Conservation (phyloP, 1,284 basidiomycete species). For the Sporisorium graminicola region DNA sequence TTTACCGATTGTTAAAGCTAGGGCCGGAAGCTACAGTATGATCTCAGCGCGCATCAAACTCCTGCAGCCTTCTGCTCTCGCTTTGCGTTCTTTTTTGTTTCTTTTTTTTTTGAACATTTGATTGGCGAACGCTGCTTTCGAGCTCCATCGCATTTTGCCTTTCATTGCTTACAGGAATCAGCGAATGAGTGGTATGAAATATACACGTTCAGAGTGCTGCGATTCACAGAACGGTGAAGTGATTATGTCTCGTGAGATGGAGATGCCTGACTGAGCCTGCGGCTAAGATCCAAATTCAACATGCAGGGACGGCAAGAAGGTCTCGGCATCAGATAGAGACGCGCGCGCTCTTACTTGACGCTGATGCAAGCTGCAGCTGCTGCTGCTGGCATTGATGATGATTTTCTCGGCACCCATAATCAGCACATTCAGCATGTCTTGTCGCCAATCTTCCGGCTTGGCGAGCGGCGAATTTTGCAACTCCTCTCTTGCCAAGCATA, state of each 20-base stretch:
- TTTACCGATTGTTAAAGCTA: not conserved
- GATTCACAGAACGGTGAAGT: not conserved
- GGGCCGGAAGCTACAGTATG: constrained; percentile 4
- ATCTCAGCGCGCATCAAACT: constrained; percentile 15
- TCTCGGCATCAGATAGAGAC: not conserved
- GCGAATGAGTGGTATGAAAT: not conserved
- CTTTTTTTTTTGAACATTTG: too few species aligned
- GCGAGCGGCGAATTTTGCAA: constrained; percentile 3
- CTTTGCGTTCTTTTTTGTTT: not conserved
- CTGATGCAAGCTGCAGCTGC: too few species aligned
- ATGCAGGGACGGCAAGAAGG: not conserved
- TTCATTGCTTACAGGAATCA: not conserved
- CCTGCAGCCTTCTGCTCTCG: not conserved
- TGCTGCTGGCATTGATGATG: not conserved
- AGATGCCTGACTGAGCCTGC: too few species aligned
- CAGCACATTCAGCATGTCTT: not conserved
- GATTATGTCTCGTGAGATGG: too few species aligned
- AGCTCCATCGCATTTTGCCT: not conserved
- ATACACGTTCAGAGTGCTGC: not conserved
- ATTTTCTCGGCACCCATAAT: constrained; percentile 1
- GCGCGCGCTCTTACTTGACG: not conserved
- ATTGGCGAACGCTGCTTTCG: not conserved
- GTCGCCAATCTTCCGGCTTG: constrained; percentile 14
- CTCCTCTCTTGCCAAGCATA: constrained; percentile 3
- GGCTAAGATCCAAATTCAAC: too few species aligned